Base-by-base conservation (phyloP, 164 flowering plant species). In the Liriodendron chinense region DNA sequence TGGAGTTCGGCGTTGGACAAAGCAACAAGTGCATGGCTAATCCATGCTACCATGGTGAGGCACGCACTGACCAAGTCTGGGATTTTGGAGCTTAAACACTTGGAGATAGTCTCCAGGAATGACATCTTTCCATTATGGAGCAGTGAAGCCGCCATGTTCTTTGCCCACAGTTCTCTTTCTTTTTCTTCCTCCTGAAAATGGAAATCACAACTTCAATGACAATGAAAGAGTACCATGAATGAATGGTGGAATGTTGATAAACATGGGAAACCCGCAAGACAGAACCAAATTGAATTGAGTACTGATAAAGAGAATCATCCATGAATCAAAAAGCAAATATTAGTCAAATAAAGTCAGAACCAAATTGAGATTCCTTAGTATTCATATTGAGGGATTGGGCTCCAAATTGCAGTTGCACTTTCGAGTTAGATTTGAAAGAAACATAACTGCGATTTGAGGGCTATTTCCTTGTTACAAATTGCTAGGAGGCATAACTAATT, bases 1-100 rank as follows among this genome's bases (percentile, higher is more conserved):
- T 84, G 89, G 72, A 86, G 75, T 65, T 81, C 90, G 7, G 83
- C 65, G 56, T 83, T 84, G 21, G 86, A 53, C 61, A 80, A 75
- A 61, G 83, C 83, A 72, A 84, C 71, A 72, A 92, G 86, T 53
- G 88, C 85, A 75, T 34, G 69, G 75, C 89, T 90, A 80, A 92
- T 75, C 92, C 94, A 90, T 34, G 87, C 85, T 47, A 84, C 84
- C 1, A 89, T 88, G 72, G 75, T 80, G 64, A 90, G 80, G 77
- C 90, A 87, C 4, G 78, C 83, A 56, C 78, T 65, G 70, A 83
- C 86, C 78, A 90, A 75, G 47, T 82, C 82, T 7, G 75, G 70
- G 75, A 79, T 68, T 78, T 74, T 79, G 74, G 86, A 83, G 61
- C 78, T 76, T 77, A 90, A 78, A 75, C 90, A 87, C 83, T 80